Evolutionary conservation across 768 basidiomycete genomes (phyloP).

Genomic region (Udeniomyces megalosporus): DNA sequence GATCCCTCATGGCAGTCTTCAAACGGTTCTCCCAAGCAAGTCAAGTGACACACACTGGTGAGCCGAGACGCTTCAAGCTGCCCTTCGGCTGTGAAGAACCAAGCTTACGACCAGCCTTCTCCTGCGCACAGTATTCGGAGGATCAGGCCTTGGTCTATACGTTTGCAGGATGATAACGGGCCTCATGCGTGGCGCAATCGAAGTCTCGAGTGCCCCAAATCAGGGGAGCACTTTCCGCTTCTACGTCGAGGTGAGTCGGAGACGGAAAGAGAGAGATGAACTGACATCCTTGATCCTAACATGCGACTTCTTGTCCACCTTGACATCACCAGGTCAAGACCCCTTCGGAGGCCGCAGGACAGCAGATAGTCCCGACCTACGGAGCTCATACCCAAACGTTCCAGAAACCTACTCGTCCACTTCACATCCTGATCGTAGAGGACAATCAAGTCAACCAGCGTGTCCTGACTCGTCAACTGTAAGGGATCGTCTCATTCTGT

Average conservation of each 20-base stretch:
- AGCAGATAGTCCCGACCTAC: background rate
- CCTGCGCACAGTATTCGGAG: conserved; percentile 17
- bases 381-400: background rate
- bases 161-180: conserved; percentile 23
- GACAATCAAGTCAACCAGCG: conserved; percentile 14
- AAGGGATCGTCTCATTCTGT: no score
- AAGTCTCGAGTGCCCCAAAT: background rate
- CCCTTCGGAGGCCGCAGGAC: background rate
- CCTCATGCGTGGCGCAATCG: background rate
- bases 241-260: background rate
- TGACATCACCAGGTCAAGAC: background rate
- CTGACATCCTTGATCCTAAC: background rate
- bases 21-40: conserved; percentile 27
- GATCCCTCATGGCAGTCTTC: no score
- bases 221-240: conserved; percentile 10
- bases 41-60: conserved; percentile 23
- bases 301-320: no score
- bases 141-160: conserved; percentile 29
- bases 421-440: conserved; percentile 5
- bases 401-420: background rate
- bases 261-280: background rate
- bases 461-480: background rate
- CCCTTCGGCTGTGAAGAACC: no score
- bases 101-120: no score
- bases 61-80: no score